phyloP scores from a whole-genome alignment of 257 asterid species.

The Cordia subcordata region DNA sequence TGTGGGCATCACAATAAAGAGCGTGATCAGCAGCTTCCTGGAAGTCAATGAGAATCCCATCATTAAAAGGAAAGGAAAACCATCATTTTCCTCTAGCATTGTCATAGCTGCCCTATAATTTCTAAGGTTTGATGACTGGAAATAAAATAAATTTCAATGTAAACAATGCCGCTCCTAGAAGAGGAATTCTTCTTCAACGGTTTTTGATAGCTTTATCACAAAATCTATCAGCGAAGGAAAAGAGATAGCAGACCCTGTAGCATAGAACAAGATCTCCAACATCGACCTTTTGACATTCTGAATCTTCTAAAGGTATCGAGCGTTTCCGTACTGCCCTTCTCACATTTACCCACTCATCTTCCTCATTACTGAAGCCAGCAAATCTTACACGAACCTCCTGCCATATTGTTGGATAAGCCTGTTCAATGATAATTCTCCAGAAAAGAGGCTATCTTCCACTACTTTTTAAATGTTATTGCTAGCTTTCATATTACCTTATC shows the following conservation, averaged over 20 bases:
- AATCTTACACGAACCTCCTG: constrained; percentile 85
- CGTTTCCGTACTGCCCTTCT: constrained; percentile 63
- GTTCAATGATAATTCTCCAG: too few species aligned
- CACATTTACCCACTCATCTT: constrained; percentile 90
- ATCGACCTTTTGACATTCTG: constrained; percentile 60
- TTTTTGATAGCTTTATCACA: background rate
- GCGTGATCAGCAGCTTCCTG: constrained; percentile 59
- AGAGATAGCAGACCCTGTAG: constrained; percentile 58
- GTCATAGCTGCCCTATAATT: too few species aligned
- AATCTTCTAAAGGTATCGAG: constrained; percentile 70
- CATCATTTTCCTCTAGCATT: too few species aligned
- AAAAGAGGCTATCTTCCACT: too few species aligned
- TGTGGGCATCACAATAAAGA: constrained; percentile 59
- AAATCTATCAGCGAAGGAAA: background rate
- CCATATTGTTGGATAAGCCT: background rate
- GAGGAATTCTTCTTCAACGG: too few species aligned
- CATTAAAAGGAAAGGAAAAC: background rate
- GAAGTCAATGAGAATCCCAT: constrained; percentile 8
- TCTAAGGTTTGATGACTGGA: too few species aligned
- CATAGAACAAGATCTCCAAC: constrained; percentile 81
- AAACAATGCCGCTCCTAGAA: too few species aligned
- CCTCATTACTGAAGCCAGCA: constrained; percentile 66
- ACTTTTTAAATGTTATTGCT: background rate
- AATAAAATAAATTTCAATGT: too few species aligned
- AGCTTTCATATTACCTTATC: background rate